A percentile compares a stretch with the other conserved stretches of the same genome.
These are phyloP conservation scores for Taphrina confusa DNA, from an alignment of 1,139 yeast species.

Conservation along the genomic window DNA sequence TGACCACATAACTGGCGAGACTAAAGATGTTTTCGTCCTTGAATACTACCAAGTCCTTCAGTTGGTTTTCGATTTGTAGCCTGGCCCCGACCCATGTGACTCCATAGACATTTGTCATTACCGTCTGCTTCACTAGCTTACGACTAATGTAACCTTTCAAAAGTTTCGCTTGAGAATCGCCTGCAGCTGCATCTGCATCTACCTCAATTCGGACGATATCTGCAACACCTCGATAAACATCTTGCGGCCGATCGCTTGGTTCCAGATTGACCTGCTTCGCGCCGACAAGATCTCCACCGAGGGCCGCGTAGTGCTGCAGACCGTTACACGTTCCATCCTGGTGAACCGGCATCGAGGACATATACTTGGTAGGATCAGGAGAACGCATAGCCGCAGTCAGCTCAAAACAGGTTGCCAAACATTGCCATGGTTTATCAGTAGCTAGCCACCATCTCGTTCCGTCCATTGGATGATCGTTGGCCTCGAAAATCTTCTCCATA, in stretches of 20 bases:
- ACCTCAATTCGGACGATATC: conserved; percentile 61
- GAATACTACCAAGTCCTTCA: conserved; percentile 50
- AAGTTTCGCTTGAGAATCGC: conserved; percentile 55
- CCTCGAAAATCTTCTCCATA: conserved; percentile 60
- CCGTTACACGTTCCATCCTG: conserved; percentile 99
- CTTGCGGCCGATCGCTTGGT: conserved; percentile 84
- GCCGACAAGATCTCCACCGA: conserved; percentile 95
- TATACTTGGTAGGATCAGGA: conserved; percentile 70
- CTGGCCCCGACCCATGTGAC: conserved; percentile 94
- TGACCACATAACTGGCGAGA: conserved; percentile 69
- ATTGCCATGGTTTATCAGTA: conserved; percentile 97
- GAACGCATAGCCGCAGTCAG: conserved; percentile 67
- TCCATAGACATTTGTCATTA: conserved; percentile 98
- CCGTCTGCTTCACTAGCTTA: conserved; percentile 93
- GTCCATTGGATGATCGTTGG: conserved; percentile 70
- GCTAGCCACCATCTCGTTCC: conserved; percentile 73
- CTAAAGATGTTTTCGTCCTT: conserved; percentile 37
- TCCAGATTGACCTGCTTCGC: conserved; percentile 86
- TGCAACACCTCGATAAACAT: conserved; percentile 84
- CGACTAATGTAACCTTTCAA: conserved; percentile 69
- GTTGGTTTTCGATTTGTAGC: conserved; percentile 63
- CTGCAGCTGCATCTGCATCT: conserved; percentile 61
- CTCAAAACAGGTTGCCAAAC: conserved; percentile 82
- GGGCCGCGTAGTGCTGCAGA: conserved; percentile 94
- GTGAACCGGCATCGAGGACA: conserved; percentile 86